Evolutionary conservation across 1,139 yeast species (phyloP), one percentile per base, ranked within the genome.

Genomic region (Hyphopichia wangnamkhiaoensis): DNA sequence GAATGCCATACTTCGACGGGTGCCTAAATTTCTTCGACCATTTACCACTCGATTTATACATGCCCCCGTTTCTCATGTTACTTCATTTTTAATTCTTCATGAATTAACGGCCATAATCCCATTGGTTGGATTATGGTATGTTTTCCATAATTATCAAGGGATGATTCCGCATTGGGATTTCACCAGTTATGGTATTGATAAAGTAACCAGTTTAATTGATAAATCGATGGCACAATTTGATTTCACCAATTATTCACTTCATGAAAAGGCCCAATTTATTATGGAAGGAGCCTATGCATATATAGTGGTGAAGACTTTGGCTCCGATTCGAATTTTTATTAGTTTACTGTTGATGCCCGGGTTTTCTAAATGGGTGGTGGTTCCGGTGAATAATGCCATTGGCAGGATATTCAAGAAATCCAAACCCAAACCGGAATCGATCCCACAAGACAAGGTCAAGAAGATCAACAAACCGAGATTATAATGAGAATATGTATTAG

Each of bases 271-370:
- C 25, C 66, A 65, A 34, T 62, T 84, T 25, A 70, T 88, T 2
- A 65, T 81, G 50, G 91, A 90, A 41, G 97, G 97, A n/a, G 95
- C 96, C 0, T 79, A 88, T 35, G 84, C 97, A 0, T 91, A 85
- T 55, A 90, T 88, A 2, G 64, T 86, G 9, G 93, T 89, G 19
- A 91, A 89, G 56, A 68, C 70, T 41, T 45, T 70, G 46, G 61
- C 83, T 49, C 95, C 93, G 0, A 48, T 82, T 2, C 64, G 95
- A 43, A 64, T 84, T 1, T 65, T 78, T 4, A 43, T 82, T 15
- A 80, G 87, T 35, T 59, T 85, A 37, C 56, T 73, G 34, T 59
- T 77, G 33, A 85, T 86, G 62, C 95, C 95, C 2, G 71, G 74
- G 70, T 81, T 84, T 50, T 87, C 91, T 6, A 62, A 71, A 40